Percentiles rank a stretch among this genome's conserved stretches.
Evolutionary conservation across 805 yeast genomes (phyloP).

Genomic region (Cyberlindnera lachancei): DNA sequence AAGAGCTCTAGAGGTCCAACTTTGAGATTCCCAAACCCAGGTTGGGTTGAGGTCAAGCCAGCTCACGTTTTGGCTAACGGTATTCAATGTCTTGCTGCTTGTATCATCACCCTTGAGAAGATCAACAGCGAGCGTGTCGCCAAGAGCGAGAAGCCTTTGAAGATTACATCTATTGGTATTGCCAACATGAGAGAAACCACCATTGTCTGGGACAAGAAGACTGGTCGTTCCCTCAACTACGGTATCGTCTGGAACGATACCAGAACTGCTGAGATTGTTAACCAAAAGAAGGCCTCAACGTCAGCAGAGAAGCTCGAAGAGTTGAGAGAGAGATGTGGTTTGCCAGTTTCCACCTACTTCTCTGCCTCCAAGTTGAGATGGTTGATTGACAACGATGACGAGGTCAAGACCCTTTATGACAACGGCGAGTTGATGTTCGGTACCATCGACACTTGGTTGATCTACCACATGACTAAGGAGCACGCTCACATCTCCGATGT

Average conservation of each 20-base stretch:
- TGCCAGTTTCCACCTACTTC: conserved; percentile 86
- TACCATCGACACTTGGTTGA: conserved; percentile 90
- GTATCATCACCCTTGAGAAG: conserved; percentile 48
- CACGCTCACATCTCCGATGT: conserved; percentile 73
- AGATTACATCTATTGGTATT: conserved; percentile 71
- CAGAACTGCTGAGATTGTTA: conserved; percentile 68
- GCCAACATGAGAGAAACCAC: conserved; percentile 97
- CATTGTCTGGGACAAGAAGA: conserved; percentile 73
- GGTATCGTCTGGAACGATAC: conserved; percentile 98
- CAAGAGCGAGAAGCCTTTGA: conserved; percentile 44
- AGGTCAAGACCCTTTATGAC: conserved; percentile 60
- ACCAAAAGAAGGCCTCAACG: conserved; percentile 46
- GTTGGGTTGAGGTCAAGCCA: conserved; percentile 95
- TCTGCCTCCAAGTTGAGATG: conserved; percentile 86
- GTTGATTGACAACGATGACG: conserved; percentile 75
- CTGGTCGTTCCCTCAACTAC: conserved; percentile 76
- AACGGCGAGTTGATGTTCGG: conserved; percentile 82
- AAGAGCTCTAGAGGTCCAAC: conserved; percentile 49
- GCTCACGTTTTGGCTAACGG: conserved; percentile 74
- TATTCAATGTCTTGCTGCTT: conserved; percentile 66
- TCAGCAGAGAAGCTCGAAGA: conserved; percentile 48
- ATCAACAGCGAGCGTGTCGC: conserved; percentile 42
- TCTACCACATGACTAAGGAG: conserved; percentile 72
- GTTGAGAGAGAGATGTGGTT: conserved; percentile 64
- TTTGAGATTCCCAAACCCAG: conserved; percentile 70